Conservation (phyloP, 306 rosid species). For the Quercus agrifolia region DNA sequence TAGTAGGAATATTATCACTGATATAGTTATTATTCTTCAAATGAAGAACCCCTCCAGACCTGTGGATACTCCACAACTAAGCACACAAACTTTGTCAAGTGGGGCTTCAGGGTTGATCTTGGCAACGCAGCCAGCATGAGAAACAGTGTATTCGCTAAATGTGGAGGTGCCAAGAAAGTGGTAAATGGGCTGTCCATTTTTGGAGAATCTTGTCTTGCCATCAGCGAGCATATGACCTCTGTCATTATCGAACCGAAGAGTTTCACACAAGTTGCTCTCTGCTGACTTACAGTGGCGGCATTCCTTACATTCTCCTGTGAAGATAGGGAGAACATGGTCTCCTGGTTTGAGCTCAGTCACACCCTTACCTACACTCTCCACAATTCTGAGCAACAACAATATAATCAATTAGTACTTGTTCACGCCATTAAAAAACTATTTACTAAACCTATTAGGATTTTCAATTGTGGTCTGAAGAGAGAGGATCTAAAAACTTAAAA, state of each 20-base stretch:
- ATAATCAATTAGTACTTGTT: background rate
- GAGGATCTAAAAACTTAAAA: background rate
- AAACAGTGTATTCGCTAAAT: slow-evolving; percentile 80
- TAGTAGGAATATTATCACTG: too few species aligned
- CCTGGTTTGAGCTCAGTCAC: slow-evolving; percentile 83
- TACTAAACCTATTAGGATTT: too few species aligned
- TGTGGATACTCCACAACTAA: slow-evolving; percentile 91
- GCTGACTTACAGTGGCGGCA: slow-evolving; percentile 78
- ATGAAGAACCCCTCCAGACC: slow-evolving; percentile 33
- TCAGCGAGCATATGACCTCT: slow-evolving; percentile 66
- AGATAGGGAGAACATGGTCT: slow-evolving; percentile 87
- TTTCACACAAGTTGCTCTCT: slow-evolving; percentile 95
- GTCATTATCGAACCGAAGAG: slow-evolving; percentile 80
- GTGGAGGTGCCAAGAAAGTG: slow-evolving; percentile 93
- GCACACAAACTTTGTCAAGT: slow-evolving; percentile 86
- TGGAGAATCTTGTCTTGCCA: slow-evolving; percentile 63
- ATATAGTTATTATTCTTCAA: background rate
- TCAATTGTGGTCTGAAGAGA: too few species aligned
- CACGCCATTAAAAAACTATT: background rate
- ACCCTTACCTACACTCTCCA: slow-evolving; percentile 92
- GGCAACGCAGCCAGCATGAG: slow-evolving; percentile 74
- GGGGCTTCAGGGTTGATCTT: slow-evolving; percentile 88
- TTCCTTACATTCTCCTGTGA: slow-evolving; percentile 91
- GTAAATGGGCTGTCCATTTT: slow-evolving; percentile 61
- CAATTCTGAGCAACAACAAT: slow-evolving; percentile 30